Evolutionary conservation across 1,284 basidiomycete genomes (phyloP).

Genomic region (Phaffia rhodozyma): DNA sequence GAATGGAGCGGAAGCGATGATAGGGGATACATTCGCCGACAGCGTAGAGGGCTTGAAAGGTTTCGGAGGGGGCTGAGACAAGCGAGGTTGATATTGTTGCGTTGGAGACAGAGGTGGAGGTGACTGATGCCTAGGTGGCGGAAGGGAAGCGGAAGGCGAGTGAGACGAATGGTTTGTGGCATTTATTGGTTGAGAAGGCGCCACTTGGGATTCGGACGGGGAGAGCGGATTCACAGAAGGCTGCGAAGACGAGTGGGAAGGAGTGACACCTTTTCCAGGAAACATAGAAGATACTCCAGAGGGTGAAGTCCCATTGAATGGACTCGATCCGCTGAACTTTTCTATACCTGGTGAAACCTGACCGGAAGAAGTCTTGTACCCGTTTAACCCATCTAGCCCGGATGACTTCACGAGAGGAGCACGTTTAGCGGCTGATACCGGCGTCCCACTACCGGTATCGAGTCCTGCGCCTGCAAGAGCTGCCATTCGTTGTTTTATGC

Average conservation of each 20-base stretch:
- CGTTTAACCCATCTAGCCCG: too few species aligned
- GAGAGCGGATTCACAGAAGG: background rate
- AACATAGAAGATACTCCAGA: background rate
- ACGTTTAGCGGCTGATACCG: background rate
- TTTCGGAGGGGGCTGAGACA: background rate
- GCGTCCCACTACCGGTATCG: constrained; percentile 4
- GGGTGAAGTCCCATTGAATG: background rate
- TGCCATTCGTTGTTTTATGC: constrained; percentile 16
- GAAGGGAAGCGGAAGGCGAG: constrained; percentile 12
- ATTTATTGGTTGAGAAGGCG: background rate
- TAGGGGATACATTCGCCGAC: too few species aligned
- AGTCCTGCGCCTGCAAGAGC: constrained; percentile 14
- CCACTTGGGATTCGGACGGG: background rate
- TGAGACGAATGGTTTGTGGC: background rate
- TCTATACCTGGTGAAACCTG: too few species aligned
- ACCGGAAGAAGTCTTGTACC: too few species aligned
- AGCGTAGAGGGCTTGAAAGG: background rate
- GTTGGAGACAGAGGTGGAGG: constrained; percentile 1
- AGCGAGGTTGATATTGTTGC: background rate
- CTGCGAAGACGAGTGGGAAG: background rate
- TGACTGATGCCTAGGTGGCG: background rate
- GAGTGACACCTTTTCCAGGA: background rate
- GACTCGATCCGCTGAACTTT: too few species aligned
- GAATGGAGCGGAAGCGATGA: background rate
- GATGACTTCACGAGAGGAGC: too few species aligned